Conservation (phyloP, 2,329 filamentous ascomycete species). For the Scedosporium boydii region DNA sequence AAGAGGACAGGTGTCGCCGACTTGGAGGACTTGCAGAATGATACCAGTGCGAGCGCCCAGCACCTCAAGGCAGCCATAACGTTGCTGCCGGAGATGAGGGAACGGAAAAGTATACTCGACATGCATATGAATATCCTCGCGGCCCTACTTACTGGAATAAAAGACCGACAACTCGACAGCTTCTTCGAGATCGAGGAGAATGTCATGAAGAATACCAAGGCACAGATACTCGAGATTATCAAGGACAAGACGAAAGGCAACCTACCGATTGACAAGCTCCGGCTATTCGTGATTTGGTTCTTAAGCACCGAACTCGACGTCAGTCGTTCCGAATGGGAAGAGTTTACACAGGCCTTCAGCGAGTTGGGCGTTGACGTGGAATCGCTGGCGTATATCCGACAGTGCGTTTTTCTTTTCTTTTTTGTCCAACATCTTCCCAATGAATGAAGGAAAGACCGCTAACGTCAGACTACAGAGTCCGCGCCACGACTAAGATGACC, state of each 20-base stretch:
- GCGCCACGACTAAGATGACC: slow-evolving; percentile 93
- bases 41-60: slow-evolving; percentile 79
- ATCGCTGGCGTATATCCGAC: slow-evolving; percentile 75
- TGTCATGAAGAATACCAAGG: slow-evolving; percentile 81
- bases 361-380: slow-evolving; percentile 66
- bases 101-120: slow-evolving; percentile 85
- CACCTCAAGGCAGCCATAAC: slow-evolving; percentile 96
- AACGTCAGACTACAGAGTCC: slow-evolving; percentile 46
- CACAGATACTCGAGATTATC: slow-evolving; percentile 79
- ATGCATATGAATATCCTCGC: slow-evolving; percentile 99
- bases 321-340: slow-evolving; percentile 68
- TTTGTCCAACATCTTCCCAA: neutral
- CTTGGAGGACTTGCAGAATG: slow-evolving; percentile 85
- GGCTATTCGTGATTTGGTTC: slow-evolving; percentile 95
- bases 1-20: slow-evolving; percentile 90
- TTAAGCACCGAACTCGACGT: slow-evolving; percentile 88
- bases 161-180: slow-evolving; percentile 88
- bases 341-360: slow-evolving; percentile 76
- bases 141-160: slow-evolving; percentile 67
- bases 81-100: slow-evolving; percentile 78
- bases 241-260: slow-evolving; percentile 74
- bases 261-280: slow-evolving; percentile 78
- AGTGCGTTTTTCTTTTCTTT: slow-evolving; percentile 40
- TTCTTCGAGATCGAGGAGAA: slow-evolving; percentile 94
- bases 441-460: neutral